A percentile compares a stretch with the other conserved stretches of the same genome.
These are phyloP conservation scores for Rhizophlyctis rosea DNA, from an alignment of 192 early-diverging fungal species.

Conservation along the genomic window DNA sequence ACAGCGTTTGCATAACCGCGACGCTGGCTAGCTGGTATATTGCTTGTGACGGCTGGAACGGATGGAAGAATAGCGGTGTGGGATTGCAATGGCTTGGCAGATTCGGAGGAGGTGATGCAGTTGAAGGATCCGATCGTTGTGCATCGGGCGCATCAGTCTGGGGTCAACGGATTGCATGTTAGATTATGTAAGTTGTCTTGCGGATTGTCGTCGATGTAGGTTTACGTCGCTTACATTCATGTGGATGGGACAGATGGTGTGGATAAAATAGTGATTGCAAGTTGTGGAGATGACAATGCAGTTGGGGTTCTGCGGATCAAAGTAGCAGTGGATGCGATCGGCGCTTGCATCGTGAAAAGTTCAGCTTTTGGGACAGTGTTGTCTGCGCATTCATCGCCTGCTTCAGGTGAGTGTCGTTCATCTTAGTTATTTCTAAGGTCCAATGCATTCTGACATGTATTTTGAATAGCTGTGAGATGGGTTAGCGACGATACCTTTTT, in stretches of 20 bases:
- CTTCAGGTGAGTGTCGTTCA: slow-evolving; percentile 52
- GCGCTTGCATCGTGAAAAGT: background rate
- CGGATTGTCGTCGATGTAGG: no score
- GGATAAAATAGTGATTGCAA: slow-evolving; percentile 47
- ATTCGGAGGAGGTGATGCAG: background rate
- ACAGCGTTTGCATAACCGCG: background rate
- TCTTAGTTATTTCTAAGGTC: no score
- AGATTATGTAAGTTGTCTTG: slow-evolving; percentile 1
- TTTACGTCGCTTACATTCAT: no score
- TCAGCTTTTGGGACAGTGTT: slow-evolving; percentile 5
- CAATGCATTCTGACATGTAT: no score
- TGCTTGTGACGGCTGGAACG: slow-evolving; percentile 28
- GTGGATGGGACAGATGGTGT: no score
- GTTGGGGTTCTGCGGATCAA: slow-evolving; percentile 27
- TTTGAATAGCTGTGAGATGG: slow-evolving; percentile 9
- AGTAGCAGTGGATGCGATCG: slow-evolving; percentile 14
- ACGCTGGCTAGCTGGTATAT: background rate
- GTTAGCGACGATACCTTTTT: slow-evolving; percentile 3
- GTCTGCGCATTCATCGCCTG: slow-evolving; percentile 66
- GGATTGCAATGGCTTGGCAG: slow-evolving; percentile 16
- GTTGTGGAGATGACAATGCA: slow-evolving; percentile 80
- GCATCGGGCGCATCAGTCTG: slow-evolving; percentile 59
- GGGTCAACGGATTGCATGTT: slow-evolving; percentile 69
- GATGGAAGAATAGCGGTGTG: slow-evolving; percentile 27
- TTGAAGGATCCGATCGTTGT: slow-evolving; percentile 29